Base-by-base conservation (phyloP, 2,329 filamentous ascomycete genomes). In the Aspergillus awamori region DNA sequence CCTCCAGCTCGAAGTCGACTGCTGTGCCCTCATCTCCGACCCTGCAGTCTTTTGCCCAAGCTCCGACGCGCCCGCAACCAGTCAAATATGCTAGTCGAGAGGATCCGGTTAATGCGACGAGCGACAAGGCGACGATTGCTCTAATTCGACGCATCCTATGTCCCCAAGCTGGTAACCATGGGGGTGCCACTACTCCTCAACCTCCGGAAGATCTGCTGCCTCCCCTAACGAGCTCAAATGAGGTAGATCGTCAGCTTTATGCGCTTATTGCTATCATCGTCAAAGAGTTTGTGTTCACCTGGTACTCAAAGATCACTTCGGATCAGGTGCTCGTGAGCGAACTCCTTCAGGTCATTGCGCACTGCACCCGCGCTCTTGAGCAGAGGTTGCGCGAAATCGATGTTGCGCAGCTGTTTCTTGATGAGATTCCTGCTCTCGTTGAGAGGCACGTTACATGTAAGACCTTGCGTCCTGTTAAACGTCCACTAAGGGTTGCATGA, bases 281-380 rank as follows among this genome's bases (percentile, higher is more conserved):
- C 69, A 88, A 91, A 71, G 93, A 97, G 66, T 97, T 93, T 74
- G 90, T 99, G 39, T 89, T 95, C 75, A 88, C 87, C 33, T 99
- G 95, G 95, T 99, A 99, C 80, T 84, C 83, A 66, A 94, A 89
- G 76, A 95, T 99, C 75, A 97, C 94, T 1, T 87, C 92, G 3
- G 94, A 99, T 77, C 90, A 93, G 73, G 84, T 87, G 11, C 96
- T 99, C 73, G 88, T 95, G 62, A 89, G 90, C 67, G 93, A 97
- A 79, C 85, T 97, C 60, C 84, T 98, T 57, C 91, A 92, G 72
- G 89, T 97, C 67, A 91, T 98, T 70, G 95, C 94, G 43, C 94
- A 98, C 77, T 95, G 91, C 76, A 97, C 92, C 43, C 85, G 92
- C 60, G 92, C 89, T 7, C 78, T 99, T 61, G 95, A 98, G 79